phyloP scores from a whole-genome alignment of 768 basidiomycete genomes.

The Fomitopsis pulvina region DNA sequence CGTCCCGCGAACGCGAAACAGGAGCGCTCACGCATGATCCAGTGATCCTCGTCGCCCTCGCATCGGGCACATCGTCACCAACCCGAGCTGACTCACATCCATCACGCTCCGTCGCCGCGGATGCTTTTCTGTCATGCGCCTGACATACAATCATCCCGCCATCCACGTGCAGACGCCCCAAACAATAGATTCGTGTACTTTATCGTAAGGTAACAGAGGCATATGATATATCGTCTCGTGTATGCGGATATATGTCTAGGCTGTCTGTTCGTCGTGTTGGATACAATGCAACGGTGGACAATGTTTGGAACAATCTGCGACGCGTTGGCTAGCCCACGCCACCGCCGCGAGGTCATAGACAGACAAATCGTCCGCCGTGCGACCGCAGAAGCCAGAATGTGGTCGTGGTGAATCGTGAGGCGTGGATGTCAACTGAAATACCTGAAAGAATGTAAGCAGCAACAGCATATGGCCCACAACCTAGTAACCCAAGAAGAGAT shows the following conservation, averaged over 20 bases:
- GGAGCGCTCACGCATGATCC: not conserved
- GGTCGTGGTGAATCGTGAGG: not conserved
- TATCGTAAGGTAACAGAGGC: not conserved
- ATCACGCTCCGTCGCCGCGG: not conserved
- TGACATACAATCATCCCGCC: not conserved
- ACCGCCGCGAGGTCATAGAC: no score
- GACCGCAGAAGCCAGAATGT: not conserved
- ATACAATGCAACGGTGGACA: not conserved
- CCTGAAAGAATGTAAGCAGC: conserved; percentile 8
- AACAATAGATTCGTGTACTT: not conserved
- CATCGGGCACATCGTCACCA: not conserved
- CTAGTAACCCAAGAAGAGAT: conserved; percentile 17
- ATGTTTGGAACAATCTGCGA: no score
- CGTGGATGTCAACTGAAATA: conserved; percentile 14
- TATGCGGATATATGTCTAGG: conserved; percentile 16
- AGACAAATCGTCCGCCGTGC: not conserved
- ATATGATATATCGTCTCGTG: conserved; percentile 18
- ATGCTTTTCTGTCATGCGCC: not conserved
- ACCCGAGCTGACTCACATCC: not conserved
- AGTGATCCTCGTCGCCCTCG: not conserved
- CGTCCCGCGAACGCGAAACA: conserved; percentile 4
- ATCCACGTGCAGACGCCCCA: not conserved
- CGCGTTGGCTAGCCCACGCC: no score
- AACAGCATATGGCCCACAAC: conserved; percentile 22
- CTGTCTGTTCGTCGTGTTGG: not conserved